Evolutionary conservation across 331 rosid genomes (phyloP), one percentile per base, ranked within the genome.

Genomic region (Dryas integrifolia): DNA sequence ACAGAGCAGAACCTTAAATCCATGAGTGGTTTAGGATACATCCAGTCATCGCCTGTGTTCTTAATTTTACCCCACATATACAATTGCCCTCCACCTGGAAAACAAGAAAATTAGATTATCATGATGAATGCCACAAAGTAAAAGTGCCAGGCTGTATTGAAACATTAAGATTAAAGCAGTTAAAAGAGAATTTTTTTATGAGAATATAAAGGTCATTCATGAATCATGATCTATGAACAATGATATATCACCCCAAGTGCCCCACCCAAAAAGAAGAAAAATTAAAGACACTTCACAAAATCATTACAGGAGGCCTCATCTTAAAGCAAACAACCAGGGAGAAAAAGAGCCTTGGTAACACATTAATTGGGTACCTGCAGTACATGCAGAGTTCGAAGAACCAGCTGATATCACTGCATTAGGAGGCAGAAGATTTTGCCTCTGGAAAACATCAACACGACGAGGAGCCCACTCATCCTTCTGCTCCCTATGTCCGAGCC

Each of bases 401-500:
- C 99, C 99, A 41, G 99, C 99, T 49, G 99, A 95, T 74, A 95
- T 24, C 44, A 95, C 67, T 11, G 99, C 92, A 82, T 88, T 74
- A 46, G 96, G 91, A 52, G 99, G 99, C 65, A 95, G 57, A 49
- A 82, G 46, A 70, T 92, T 95, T 65, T 88, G 81, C 82, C 86
- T 87, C 70, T 82, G 92, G 45, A 95, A 95, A 57, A 90, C 55
- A 53, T 95, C 99, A 75, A 95, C 84, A 70, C 91, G 97, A 3
- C 99, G 97, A 69, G 99, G 98, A 66, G 40, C 56, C 90, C 92
- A 92, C 89, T 95, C 98, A 77, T 95, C 98, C 89, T 95, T 95
- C 89, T 95, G 99, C 90, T 95, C 99, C 83, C 98, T 80, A 75
- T 95, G 99, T 35, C 99, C 99, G 15, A 95, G 88, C 87, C 99